Percentiles rank a stretch among this genome's conserved stretches.
These are phyloP conservation scores for Fusarium chuoi DNA, from an alignment of 2,329 filamentous ascomycete species.

Conservation along the genomic window DNA sequence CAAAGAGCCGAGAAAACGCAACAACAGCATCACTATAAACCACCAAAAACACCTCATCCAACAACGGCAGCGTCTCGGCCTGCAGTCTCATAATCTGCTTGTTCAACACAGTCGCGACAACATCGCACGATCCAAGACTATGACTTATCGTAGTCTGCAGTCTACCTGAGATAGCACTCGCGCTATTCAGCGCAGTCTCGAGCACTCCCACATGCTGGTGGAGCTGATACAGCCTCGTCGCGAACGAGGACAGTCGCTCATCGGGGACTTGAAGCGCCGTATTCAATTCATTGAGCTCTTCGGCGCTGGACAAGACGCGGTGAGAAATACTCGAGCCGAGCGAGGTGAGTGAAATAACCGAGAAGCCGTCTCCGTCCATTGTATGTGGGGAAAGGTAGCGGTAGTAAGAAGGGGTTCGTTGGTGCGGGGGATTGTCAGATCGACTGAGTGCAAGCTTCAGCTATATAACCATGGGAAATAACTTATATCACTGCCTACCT, in stretches of 20 bases:
- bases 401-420: not conserved
- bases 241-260: slow-evolving; percentile 38
- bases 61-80: slow-evolving; percentile 30
- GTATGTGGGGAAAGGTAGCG: not conserved
- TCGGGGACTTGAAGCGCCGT: slow-evolving; percentile 19
- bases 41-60: slow-evolving; percentile 43
- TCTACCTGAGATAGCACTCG: slow-evolving; percentile 43
- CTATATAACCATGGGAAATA: not conserved
- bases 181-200: slow-evolving; percentile 39
- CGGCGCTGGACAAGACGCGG: slow-evolving; percentile 42
- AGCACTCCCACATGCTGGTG: slow-evolving; percentile 40
- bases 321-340: slow-evolving; percentile 47
- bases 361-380: slow-evolving; percentile 51
- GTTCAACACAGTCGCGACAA: slow-evolving; percentile 43
- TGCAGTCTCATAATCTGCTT: slow-evolving; percentile 51
- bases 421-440: slow-evolving; percentile 3
- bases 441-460: slow-evolving; percentile 4
- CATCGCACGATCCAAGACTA: slow-evolving; percentile 46
- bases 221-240: slow-evolving; percentile 42
- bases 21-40: slow-evolving; percentile 40
- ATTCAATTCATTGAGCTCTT: slow-evolving; percentile 46
- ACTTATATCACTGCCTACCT: not conserved
- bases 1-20: slow-evolving; percentile 43
- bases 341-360: slow-evolving; percentile 48
- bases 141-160: slow-evolving; percentile 45